Percentiles rank a stretch among this genome's conserved stretches.
These are phyloP conservation scores for Bipolaris oryzae DNA, from an alignment of 2,329 filamentous ascomycete genomes.

Conservation along the genomic window DNA sequence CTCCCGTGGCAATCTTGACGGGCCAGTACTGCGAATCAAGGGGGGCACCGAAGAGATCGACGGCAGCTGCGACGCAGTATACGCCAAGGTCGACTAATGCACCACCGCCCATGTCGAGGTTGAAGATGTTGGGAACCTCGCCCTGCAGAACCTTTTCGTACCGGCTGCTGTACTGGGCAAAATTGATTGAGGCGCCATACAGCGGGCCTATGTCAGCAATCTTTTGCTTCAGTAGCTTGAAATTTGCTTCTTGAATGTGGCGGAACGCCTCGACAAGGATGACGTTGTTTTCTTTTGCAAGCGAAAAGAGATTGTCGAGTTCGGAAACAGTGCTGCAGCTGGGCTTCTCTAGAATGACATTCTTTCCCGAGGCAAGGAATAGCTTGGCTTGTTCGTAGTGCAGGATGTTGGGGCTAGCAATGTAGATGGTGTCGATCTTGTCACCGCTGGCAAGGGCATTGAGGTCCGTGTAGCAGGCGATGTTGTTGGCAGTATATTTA, in stretches of 20 bases:
- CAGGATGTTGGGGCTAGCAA: conserved; percentile 57
- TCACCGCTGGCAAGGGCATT: conserved; percentile 46
- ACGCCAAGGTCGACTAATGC: conserved; percentile 57
- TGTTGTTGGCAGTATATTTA: conserved; percentile 45
- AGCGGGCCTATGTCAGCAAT: conserved; percentile 51
- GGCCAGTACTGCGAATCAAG: conserved; percentile 51
- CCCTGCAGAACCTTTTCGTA: conserved; percentile 56
- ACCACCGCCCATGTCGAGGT: conserved; percentile 54
- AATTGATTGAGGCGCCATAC: conserved; percentile 54
- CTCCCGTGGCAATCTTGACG: conserved; percentile 52
- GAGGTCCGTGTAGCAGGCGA: conserved; percentile 50
- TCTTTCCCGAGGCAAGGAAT: conserved; percentile 52
- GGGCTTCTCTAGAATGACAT: conserved; percentile 60
- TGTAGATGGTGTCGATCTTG: conserved; percentile 54
- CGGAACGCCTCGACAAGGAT: conserved; percentile 57
- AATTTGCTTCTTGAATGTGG: conserved; percentile 58
- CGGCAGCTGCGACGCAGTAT: conserved; percentile 55
- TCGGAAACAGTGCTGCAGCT: conserved; percentile 52
- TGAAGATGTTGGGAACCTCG: conserved; percentile 57
- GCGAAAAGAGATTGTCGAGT: conserved; percentile 51
- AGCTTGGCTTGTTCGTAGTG: conserved; percentile 55
- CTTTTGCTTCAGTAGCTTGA: conserved; percentile 50
- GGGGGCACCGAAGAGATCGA: conserved; percentile 56
- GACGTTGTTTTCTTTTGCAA: conserved; percentile 50
- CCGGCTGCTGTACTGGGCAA: conserved; percentile 53